These are phyloP conservation scores for Plectosphaerella plurivora DNA, from an alignment of 2,329 filamentous ascomycete genomes.

Conservation along the genomic window DNA sequence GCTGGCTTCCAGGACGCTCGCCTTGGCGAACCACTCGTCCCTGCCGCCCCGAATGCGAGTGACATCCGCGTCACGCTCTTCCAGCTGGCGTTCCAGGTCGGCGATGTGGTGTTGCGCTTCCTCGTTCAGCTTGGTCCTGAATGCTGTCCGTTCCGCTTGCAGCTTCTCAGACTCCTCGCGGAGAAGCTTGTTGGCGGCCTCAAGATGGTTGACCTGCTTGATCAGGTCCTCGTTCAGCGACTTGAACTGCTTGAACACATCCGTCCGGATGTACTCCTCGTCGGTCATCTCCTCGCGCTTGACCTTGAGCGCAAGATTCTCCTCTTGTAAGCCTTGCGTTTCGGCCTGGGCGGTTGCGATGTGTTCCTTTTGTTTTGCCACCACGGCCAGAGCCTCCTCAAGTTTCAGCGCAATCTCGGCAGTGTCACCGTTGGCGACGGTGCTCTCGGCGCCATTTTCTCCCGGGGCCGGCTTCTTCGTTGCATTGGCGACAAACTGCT, in stretches of 20 bases:
- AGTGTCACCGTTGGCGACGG: conserved; percentile 49
- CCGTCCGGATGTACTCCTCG: conserved; percentile 89
- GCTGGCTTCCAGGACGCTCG: conserved; percentile 71
- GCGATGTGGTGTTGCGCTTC: conserved; percentile 69
- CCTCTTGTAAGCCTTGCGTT: conserved; percentile 68
- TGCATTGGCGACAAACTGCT: conserved; percentile 73
- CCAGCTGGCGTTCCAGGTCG: conserved; percentile 79
- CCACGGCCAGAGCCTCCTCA: conserved; percentile 71
- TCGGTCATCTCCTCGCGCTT: conserved; percentile 73
- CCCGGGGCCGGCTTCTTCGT: conserved; percentile 40
- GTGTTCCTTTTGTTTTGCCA: conserved; percentile 84
- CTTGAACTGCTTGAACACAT: conserved; percentile 90
- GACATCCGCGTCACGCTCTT: conserved; percentile 77
- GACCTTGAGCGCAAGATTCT: conserved; percentile 69
- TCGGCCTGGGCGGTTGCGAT: conserved; percentile 74
- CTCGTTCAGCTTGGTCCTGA: conserved; percentile 74
- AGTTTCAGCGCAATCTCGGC: conserved; percentile 71
- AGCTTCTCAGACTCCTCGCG: conserved; percentile 81
- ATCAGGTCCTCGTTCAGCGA: conserved; percentile 89
- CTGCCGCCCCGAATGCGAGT: conserved; percentile 78
- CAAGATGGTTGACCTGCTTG: conserved; percentile 84
- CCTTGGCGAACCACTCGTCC: conserved; percentile 81
- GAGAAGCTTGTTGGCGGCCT: conserved; percentile 80
- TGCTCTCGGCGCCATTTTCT: conserved; percentile 50
- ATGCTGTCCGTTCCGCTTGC: conserved; percentile 78